Base-by-base conservation (phyloP, 192 early-diverging fungal species). In the Paraglomus occultum region DNA sequence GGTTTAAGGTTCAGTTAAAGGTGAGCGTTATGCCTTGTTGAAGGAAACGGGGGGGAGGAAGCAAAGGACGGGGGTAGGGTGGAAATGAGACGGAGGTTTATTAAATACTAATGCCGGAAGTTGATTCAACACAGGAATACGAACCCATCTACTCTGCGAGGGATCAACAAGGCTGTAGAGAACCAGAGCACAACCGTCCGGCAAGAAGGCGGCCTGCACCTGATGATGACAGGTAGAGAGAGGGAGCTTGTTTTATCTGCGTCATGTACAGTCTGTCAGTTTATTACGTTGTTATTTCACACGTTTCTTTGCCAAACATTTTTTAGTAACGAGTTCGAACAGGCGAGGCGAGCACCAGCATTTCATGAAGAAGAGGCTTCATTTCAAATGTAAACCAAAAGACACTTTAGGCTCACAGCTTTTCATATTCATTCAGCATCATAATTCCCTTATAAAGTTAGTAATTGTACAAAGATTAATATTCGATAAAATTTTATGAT, bases 1-100 rank as follows among this genome's bases (percentile, higher is more conserved):
- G 81, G 4, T 92, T 92, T 72, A 92, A 92, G 76, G 83, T 80
- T 64, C 92, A 94, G 67, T 79, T 94, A 45, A 88, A 89, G 83
- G 91, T 90, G 77, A 60, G 54, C 38, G 20, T 63, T 79, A 73
- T 79, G 46, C 20, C 44, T 9, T 20, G 39, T 22, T 60, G 20
- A 23, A 55, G 31, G 1, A 67, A 31, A 51, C 22, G 62, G 31
- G 31, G 3, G 31, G 31, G 31, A 31, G 31, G 31, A 3, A 31
- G 17, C 15, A 23, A 10, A 18, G 22, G 43, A 2, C 23, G n/a
- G 8, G 23, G n/a, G n/a, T 0, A 43, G 23, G 12, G n/a, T n/a
- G n/a, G n/a, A n/a, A n/a, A n/a, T n/a, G n/a, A n/a, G n/a, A n/a
- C n/a, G n/a, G n/a, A n/a, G n/a, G n/a, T n/a, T n/a, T n/a, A n/a